Evolutionary conservation across 2,329 filamentous ascomycete species (phyloP), one percentile per base, ranked within the genome.

Genomic region (Huntiella decipiens): DNA sequence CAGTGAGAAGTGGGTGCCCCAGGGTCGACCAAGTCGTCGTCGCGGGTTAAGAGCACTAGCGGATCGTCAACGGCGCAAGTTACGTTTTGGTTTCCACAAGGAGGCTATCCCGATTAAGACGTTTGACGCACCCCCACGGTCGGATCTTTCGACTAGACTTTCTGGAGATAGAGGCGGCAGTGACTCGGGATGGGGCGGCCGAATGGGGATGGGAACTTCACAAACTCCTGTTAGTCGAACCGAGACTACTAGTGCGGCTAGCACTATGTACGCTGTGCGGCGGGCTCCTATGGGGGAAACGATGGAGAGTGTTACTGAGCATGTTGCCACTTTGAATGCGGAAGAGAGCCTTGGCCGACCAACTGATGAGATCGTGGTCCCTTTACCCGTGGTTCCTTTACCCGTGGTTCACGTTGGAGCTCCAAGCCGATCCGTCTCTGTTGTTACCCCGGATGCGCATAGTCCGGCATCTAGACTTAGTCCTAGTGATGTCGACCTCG

Each of bases 181-280:
- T 15, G 44, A 45, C 7, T 67, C 66, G 0, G 54, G 69, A 8
- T 70, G 71, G 76, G 66, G 74, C 48, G 57, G 70, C 51, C 61
- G 73, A n/a, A 73, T 73, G 36, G 60, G 66, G 4, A 73, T 73
- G 36, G 60, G 66, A 4, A 66, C 70, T 33, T 66, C 67, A 31
- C 64, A 65, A 2, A 77, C 73, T 0, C 73, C 74, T 0, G 57
- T 75, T 38, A 78, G 73, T 54, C 65, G 74, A 51, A 73, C 73
- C 13, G 74, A 79, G 50, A 77, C 74, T 1, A 67, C 71, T 13
- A 78, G 74, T 53, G 74, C 72, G 1, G 73, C 73, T 38, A 78
- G 74, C 56, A 79, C 74, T 1, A 68, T 74, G 3, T 79, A 79
- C 51, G 71, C 73, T 5, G 66, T 79, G 33, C 65, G 73, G 44